Evolutionary conservation across 2,329 filamentous ascomycete genomes (phyloP).

Genomic region (Claviceps arundinis): DNA sequence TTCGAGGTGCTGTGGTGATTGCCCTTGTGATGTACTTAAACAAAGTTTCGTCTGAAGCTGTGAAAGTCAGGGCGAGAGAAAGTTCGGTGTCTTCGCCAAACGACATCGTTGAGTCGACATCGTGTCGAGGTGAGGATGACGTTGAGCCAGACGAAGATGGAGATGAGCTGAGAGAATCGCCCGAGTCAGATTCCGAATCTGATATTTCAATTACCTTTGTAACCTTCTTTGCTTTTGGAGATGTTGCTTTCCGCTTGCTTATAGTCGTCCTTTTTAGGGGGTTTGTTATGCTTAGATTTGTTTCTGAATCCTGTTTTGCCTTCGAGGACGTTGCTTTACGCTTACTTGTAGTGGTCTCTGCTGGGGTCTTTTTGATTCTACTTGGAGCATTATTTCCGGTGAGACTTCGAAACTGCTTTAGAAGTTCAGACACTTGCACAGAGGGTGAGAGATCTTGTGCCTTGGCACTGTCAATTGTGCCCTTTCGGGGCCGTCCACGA

Average conservation of each 20-base stretch:
- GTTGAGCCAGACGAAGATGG: constrained; percentile 22
- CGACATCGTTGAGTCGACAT: constrained; percentile 29
- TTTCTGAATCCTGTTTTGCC: constrained; percentile 19
- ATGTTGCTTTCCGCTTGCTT: constrained; percentile 3
- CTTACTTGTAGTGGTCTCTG: no score
- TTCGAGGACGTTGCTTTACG: no score
- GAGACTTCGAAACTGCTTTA: no score
- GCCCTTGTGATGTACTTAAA: constrained; percentile 43
- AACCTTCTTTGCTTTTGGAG: not conserved
- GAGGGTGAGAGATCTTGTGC: no score
- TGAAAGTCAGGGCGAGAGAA: constrained; percentile 25
- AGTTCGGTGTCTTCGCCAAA: constrained; percentile 32
- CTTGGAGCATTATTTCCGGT: no score
- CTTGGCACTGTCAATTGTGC: no score
- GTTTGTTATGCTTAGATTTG: constrained; percentile 7
- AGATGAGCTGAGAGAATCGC: constrained; percentile 15
- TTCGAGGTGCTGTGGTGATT: constrained; percentile 35
- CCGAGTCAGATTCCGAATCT: constrained; percentile 34
- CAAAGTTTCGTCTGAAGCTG: constrained; percentile 28
- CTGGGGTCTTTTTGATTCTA: no score
- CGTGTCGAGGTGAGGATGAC: constrained; percentile 29
- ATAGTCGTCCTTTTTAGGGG: not conserved
- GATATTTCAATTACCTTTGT: constrained; percentile 31
- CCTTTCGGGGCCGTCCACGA: constrained; percentile 15
- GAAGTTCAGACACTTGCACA: no score